phyloP scores from a whole-genome alignment of 257 asterid species.

The Solanum paucissectum region DNA sequence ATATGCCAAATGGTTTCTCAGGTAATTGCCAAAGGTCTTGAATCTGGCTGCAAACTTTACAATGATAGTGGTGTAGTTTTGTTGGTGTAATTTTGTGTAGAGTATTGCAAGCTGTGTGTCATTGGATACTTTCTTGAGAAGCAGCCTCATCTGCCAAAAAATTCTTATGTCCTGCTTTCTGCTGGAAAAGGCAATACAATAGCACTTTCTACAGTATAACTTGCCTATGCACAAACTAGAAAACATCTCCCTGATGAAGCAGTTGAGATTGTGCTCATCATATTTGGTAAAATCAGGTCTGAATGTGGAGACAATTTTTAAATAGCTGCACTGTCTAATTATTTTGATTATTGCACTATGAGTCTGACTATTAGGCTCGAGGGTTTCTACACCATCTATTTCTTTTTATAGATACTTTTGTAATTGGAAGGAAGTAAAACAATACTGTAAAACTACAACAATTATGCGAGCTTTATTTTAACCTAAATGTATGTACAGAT shows the following conservation, averaged over 20 bases:
- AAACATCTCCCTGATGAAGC: background rate
- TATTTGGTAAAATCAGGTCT: background rate
- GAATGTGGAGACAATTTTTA: background rate
- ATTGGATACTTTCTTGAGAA: background rate
- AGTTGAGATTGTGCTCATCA: background rate
- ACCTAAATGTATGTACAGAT: background rate
- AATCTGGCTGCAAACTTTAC: background rate
- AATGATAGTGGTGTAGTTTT: background rate
- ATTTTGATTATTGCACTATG: background rate
- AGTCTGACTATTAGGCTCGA: background rate
- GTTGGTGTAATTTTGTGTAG: background rate
- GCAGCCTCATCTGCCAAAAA: background rate
- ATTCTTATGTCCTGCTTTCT: background rate
- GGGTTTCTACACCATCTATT: background rate
- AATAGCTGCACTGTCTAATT: background rate
- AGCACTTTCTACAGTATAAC: background rate
- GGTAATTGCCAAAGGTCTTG: background rate
- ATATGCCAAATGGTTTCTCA: background rate
- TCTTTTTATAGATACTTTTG: background rate
- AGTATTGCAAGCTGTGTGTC: background rate
- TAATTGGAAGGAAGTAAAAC: background rate
- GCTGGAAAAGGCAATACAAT: background rate
- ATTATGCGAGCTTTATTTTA: background rate
- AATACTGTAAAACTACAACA: background rate
- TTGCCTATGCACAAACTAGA: background rate